These are phyloP conservation scores for Globisporangium yorkense DNA, from an alignment of 352 stramenopile species.

Conservation along the genomic window DNA sequence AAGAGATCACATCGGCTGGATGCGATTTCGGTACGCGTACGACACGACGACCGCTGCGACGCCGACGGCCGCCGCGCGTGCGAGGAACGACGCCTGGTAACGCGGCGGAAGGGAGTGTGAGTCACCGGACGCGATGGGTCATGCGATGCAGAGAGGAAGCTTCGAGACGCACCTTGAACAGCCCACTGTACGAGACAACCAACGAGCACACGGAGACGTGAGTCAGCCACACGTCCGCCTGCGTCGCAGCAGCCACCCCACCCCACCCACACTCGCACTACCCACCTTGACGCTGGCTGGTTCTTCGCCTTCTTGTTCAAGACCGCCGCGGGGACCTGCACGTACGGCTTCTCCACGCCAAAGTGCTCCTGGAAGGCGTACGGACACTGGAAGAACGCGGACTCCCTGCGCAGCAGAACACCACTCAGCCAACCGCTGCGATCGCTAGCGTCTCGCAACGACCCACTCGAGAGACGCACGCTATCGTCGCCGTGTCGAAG, in stretches of 20 bases:
- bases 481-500: slow-evolving; percentile 6
- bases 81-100: slow-evolving; percentile 8
- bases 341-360: slow-evolving; percentile 6
- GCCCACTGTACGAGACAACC: slow-evolving; percentile 56
- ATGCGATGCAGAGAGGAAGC: not conserved
- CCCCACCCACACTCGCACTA: slow-evolving; percentile 15
- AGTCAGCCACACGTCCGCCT: not conserved
- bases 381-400: slow-evolving; percentile 59
- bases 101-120: not conserved
- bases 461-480: slow-evolving; percentile 13
- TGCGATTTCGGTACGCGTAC: slow-evolving; percentile 11
- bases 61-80: slow-evolving; percentile 8
- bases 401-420: slow-evolving; percentile 89
- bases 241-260: too few species aligned
- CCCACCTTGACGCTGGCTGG: not conserved
- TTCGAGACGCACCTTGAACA: not conserved
- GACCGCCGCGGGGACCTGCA: not conserved
- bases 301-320: not conserved
- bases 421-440: slow-evolving; percentile 70
- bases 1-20: slow-evolving; percentile 12
- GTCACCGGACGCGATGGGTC: not conserved
- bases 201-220: slow-evolving; percentile 40
- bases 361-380: slow-evolving; percentile 11
- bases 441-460: slow-evolving; percentile 81
- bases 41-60: slow-evolving; percentile 9